Base-by-base conservation (phyloP, 129 eudicot species). In the Saposhnikovia divaricata region DNA sequence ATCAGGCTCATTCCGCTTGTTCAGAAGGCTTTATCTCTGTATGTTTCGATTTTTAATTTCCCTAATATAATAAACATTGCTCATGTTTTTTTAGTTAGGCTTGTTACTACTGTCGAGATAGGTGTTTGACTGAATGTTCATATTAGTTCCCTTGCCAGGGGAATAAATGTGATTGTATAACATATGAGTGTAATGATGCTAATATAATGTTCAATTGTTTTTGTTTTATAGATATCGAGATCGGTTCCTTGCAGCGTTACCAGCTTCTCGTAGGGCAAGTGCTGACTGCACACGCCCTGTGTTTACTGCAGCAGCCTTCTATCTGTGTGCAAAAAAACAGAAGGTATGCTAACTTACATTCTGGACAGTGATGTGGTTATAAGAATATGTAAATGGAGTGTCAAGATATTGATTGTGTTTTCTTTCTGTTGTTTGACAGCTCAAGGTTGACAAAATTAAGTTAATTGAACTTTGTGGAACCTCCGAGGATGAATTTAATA, bases 391-490 rank as follows among this genome's bases (percentile, higher is more conserved):
- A 38, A 13, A 34, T 38, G 75, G 53, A 73, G 15, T 40, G 19
- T 42, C 1, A 21, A 25, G 34, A 77, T 76, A 48, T 68, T 70
- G 78, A 59, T 71, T 42, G 57, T 38, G 46, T 44, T 73, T 47
- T 63, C 25, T 12, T 8, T 59, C 55, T 65, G 43, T 72, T 23
- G 44, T 74, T 79, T 55, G 34, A 77, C 90, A 95, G 98, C 98
- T 95, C 74, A 95, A 92, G 89, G 96, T 88, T 15, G 98, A 95
- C 79, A 92, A 90, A 75, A 53, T 71, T 43, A 95, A 90, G 94
- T 83, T 95, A 77, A 89, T 92, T 70, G 97, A 95, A 86, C 90
- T 95, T 57, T 87, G 94, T 75, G 98, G 98, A 50, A 84, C 98
- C 66, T 90, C 98, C 4, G 96, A 92, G 79, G 84, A 89, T 80